Evolutionary conservation across 169 alveolate genomes (phyloP), one percentile per base, ranked within the genome.

Genomic region (Pseudocohnilembus persalinus): DNA sequence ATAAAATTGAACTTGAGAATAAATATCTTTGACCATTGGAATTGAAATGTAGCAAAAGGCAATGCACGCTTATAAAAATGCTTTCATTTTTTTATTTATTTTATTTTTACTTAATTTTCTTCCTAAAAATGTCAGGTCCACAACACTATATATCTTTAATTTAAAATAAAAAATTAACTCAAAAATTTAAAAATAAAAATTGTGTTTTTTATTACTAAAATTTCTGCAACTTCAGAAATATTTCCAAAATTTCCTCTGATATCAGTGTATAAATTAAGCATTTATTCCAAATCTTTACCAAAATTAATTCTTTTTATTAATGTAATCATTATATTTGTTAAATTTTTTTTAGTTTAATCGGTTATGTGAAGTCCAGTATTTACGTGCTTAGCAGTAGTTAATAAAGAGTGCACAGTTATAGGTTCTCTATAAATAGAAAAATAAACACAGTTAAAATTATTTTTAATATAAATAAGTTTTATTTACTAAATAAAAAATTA

Each of bases 21-120:
- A n/a, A 72, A 72, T 65, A 76, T 80, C 76, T 24, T 86, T 83
- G 0, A 86, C 81, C 80, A 83, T 86, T 25, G 90, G 90, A 65
- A 86, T 86, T 25, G 90, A 80, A 0, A 86, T 86, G 74, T 80
- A 86, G 32, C 87, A 73, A 34, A 80, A 86, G 0, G 90, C 90
- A 63, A 86, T 76, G 74, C 90, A 86, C 28, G 90, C 90, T 28
- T 86, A 76, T 30, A 73, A 80, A 82, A 86, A 86, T 1, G 76
- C 76, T 20, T 65, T 75, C 1, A 86, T 65, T 65, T 80, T 80
- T 35, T 81, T 74, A 49, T 73, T 27, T 35, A 63, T 80, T 75
- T 80, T 86, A 31, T 83, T 76, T n/a, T 81, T 78, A 20, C 77
- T 30, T 24, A 81, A 80, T 27, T 65, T 65, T 29, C 76, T 73